Conservation (phyloP, 306 rosid genomes). For the Sesbania bispinosa region DNA sequence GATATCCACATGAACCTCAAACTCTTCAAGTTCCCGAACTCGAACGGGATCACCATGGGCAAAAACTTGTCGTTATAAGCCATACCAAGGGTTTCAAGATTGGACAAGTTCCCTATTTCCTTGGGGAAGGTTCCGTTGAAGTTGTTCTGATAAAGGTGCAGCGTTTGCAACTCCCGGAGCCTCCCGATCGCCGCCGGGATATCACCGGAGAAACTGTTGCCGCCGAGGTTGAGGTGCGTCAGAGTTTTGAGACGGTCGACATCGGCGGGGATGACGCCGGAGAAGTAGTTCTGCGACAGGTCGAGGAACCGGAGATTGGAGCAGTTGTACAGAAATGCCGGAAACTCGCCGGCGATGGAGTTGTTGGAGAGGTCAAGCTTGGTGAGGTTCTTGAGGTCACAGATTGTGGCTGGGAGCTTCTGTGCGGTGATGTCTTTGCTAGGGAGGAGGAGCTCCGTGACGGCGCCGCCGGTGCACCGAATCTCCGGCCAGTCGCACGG, state of each 20-base stretch:
- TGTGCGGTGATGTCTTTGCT: conserved; percentile 29
- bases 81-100: conserved; percentile 50
- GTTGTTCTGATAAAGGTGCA: conserved; percentile 35
- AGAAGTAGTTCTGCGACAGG: conserved; percentile 57
- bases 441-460: conserved; percentile 41
- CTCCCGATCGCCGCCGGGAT: conserved; percentile 57
- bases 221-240: conserved; percentile 43
- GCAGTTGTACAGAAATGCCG: conserved; percentile 59
- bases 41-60: conserved; percentile 48
- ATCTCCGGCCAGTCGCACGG: conserved; percentile 76
- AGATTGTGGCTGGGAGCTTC: conserved; percentile 45
- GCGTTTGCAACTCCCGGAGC: conserved; percentile 27
- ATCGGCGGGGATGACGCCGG: conserved; percentile 58
- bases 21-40: conserved; percentile 51
- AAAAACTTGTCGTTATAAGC: conserved; percentile 29
- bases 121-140: conserved; percentile 58
- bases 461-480: conserved; percentile 38
- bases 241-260: conserved; percentile 42
- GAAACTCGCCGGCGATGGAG: conserved; percentile 64
- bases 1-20: conserved; percentile 45
- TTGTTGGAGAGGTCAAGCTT: conserved; percentile 52
- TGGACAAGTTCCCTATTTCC: conserved; percentile 58
- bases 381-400: conserved; percentile 53
- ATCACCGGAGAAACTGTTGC: conserved; percentile 65
- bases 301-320: conserved; percentile 56